These are phyloP conservation scores for Domatiomyces globalis DNA, from an alignment of 2,329 filamentous ascomycete species.

Conservation along the genomic window DNA sequence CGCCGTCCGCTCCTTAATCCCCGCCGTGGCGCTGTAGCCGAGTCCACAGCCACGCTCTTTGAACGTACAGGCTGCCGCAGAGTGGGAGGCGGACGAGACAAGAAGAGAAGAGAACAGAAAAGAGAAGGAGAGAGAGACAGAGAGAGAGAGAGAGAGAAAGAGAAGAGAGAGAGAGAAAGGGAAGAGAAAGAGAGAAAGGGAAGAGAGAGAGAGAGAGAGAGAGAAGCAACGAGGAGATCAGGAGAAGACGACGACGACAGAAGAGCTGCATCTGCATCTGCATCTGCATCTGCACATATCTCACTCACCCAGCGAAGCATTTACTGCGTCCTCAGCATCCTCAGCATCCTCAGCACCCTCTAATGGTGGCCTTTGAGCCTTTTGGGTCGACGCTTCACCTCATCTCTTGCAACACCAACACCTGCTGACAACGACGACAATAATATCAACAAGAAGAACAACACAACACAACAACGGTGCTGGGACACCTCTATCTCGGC, in stretches of 20 bases:
- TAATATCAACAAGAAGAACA: not conserved
- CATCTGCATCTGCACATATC: not conserved
- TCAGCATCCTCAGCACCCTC: constrained; percentile 1
- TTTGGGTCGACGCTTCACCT: too few relatives aligned
- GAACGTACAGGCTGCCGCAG: not conserved
- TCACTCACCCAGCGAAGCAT: not conserved
- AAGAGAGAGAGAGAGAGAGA: not conserved
- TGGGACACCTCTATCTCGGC: constrained; percentile 10
- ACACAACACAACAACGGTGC: constrained; percentile 9
- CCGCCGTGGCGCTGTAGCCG: not conserved
- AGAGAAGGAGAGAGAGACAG: not conserved
- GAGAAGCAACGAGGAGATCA: not conserved
- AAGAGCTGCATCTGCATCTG: not conserved
- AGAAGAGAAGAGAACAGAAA: not conserved
- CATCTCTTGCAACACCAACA: constrained; percentile 2
- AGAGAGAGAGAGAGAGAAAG: not conserved
- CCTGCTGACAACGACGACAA: too few relatives aligned
- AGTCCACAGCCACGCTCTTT: not conserved
- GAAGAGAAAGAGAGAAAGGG: not conserved
- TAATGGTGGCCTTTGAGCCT: constrained; percentile 13
- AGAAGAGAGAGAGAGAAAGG: not conserved
- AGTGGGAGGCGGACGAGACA: not conserved
- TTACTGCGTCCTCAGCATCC: constrained; percentile 1
- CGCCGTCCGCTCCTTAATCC: constrained; percentile 18
- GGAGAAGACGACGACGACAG: too few relatives aligned